These are phyloP conservation scores for Tubosaeta brunneosetosa DNA, from an alignment of 768 basidiomycete species.

Conservation along the genomic window DNA sequence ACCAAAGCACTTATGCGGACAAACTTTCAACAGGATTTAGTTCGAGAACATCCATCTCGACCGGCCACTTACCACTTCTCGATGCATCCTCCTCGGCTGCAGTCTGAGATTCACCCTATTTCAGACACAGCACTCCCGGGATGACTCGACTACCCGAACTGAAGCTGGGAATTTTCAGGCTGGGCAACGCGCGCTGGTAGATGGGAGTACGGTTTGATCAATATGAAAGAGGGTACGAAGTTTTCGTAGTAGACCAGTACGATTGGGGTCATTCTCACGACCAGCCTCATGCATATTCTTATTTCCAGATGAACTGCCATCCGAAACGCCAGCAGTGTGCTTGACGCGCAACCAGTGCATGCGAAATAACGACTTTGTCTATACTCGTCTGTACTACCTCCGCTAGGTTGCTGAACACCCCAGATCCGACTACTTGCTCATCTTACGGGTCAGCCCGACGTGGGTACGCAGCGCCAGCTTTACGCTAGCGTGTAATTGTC, in stretches of 20 bases:
- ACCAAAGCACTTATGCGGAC: conserved; percentile 26
- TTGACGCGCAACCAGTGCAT: background rate
- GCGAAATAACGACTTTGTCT: conserved; percentile 3
- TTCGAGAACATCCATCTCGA: background rate
- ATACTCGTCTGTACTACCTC: background rate
- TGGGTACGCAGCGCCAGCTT: background rate
- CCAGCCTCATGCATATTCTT: background rate
- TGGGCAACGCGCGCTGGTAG: background rate
- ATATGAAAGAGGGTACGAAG: background rate
- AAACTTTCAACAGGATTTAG: conserved; percentile 11
- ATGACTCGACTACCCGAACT: conserved; percentile 7
- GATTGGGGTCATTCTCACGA: conserved; percentile 14
- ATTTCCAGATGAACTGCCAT: background rate
- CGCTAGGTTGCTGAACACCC: background rate
- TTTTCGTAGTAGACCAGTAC: background rate
- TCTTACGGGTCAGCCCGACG: conserved; percentile 1
- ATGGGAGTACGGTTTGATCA: background rate
- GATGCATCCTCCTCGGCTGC: conserved; percentile 13
- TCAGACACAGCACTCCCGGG: background rate
- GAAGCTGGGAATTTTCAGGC: conserved; percentile 11
- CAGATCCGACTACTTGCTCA: background rate
- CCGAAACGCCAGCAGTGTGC: background rate
- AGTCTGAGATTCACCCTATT: background rate
- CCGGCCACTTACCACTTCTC: conserved; percentile 13
- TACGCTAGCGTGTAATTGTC: too few relatives aligned